Conservation (phyloP, 2,329 filamentous ascomycete species). For the Calonectria pseudoreteaudii region DNA sequence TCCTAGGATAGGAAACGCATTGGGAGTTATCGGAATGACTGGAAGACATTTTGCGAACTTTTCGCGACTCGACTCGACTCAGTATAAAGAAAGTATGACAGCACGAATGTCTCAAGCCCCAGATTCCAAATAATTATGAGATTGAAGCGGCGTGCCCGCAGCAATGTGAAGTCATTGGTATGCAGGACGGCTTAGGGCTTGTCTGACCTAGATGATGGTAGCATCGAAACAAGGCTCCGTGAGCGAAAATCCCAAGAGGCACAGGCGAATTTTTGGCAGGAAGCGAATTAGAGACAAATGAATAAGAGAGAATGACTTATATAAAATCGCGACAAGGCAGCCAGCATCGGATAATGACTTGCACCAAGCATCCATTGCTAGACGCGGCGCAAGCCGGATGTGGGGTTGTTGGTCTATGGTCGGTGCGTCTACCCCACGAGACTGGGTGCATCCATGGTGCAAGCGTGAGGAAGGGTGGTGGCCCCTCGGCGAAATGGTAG, state of each 20-base stretch:
- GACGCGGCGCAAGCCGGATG: neutral
- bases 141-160: no score
- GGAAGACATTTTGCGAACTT: slow-evolving; percentile 13
- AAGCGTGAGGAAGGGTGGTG: slow-evolving; percentile 27
- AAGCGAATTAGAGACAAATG: neutral
- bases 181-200: slow-evolving; percentile 9
- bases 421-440: slow-evolving; percentile 39
- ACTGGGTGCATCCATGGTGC: slow-evolving; percentile 34
- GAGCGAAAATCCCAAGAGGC: neutral
- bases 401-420: slow-evolving; percentile 16
- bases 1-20: neutral
- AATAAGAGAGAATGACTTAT: neutral
- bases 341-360: neutral
- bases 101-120: neutral
- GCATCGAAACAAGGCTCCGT: neutral
- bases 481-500: slow-evolving; percentile 51
- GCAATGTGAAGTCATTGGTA: neutral
- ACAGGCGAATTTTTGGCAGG: neutral
- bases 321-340: neutral
- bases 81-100: neutral
- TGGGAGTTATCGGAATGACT: slow-evolving; percentile 32
- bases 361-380: neutral
- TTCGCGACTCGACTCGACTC: slow-evolving; percentile 19
- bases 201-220: neutral
- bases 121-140: neutral